Base-by-base conservation (phyloP, 352 stramenopile genomes). In the Phytopythium sindhum region DNA sequence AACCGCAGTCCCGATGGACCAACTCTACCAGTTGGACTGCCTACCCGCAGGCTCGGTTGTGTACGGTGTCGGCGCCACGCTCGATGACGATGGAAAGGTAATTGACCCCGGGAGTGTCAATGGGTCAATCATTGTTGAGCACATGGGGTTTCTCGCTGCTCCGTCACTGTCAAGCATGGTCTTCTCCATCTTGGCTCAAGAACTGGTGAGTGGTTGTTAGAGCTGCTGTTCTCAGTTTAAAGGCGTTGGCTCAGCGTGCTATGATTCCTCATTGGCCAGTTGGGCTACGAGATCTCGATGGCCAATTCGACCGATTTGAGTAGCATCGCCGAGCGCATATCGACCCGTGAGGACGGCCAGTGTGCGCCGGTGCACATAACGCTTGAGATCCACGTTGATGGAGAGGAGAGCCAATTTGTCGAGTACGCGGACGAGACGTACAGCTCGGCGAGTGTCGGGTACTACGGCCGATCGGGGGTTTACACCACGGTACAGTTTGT, bases 401-500 rank as follows among this genome's bases (percentile, higher is more conserved):
- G 42, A 17, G 2, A 0, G 1, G 24, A 66, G 4, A 33, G 23
- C 4, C 39, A 59, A 19, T 64, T 75, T 14, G 53, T 48, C 9
- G 53, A 50, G 1, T 75, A 78, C 42, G 51, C 37, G 17, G 79
- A 80, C 56, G 76, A 82, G 19, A 69, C 69, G 4, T 77, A 73
- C 24, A 67, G 56, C 29, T 54, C 66, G 7, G 75, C 70, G 7
- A 68, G 73, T 26, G 52, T 81, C 4, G 77, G 77, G 10, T 86
- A 86, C 57, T 60, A 63, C 28, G 70, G 74, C 17, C 64, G 66
- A 4, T 62, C 70, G 4, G 75, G 77, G 0, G 33, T 80, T 23
- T 88, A 81, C 68, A 80, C 70, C 4, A 80, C 72, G 10, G 65
- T 55, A 1, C 45, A 64, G n/a, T 52, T 86, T n/a, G 65, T 87